Base-by-base conservation (phyloP, 768 basidiomycete species). In the Termitomyces sp. region DNA sequence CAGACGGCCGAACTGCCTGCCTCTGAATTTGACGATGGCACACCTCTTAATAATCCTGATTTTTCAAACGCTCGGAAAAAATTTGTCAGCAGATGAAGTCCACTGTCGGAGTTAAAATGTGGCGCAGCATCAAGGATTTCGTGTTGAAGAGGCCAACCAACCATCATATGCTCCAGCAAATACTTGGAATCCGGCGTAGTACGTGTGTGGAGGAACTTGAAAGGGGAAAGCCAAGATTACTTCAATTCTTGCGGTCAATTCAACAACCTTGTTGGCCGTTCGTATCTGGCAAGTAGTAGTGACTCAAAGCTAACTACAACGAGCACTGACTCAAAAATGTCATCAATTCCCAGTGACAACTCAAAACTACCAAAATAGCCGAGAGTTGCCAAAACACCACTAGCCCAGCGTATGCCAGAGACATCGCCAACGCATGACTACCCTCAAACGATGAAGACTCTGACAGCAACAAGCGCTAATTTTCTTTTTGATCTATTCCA, bases 91-190 rank as follows among this genome's bases (percentile, higher is more conserved):
- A 49, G 1, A 33, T 32, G 52, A 36, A 44, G 7, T 24, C 38
- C n/a, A 18, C 11, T 12, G 39, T 8, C 6, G 22, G 24, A 24
- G 24, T 40, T 11, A 12, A 15, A 5, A 42, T 55, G 59, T 60
- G 59, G 59, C 59, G 59, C 46, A 54, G 38, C 48, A 55, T 42
- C 54, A 50, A 33, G 7, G 24, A 35, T 55, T 11, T 33, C 16
- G 45, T n/a, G 18, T 22, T 16, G 15, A 22, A 32, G 28, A 32
- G 16, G 13, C 7, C 28, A 1, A 9, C 32, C 28, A n/a, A 20
- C 12, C 18, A 4, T 35, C 12, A 35, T 35, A 35, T 52, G 12
- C 20, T 15, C 13, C 15, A 24, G 3, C 8, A 33, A 9, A 28
- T 32, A 22, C 7, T 16, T 5, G 39, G 15, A 16, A 2, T 7